phyloP scores from a whole-genome alignment of 1,284 basidiomycete species.

The Leccinum laetum region DNA sequence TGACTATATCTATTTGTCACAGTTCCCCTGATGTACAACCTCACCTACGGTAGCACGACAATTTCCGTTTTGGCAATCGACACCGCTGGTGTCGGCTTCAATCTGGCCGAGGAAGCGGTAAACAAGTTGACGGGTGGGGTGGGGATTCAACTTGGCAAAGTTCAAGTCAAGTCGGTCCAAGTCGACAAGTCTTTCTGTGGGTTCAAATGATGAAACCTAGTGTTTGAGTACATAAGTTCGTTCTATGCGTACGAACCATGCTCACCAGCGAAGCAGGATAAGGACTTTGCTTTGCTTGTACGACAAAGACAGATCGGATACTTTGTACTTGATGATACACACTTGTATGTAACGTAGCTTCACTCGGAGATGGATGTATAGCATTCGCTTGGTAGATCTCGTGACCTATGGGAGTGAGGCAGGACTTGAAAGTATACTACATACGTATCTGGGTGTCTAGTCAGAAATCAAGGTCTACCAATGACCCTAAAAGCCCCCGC shows the following conservation, averaged over 20 bases:
- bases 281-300: not conserved
- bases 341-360: not conserved
- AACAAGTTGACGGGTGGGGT: slow-evolving; percentile 32
- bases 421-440: too few species aligned
- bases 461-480: too few species aligned
- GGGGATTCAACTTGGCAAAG: slow-evolving; percentile 27
- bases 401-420: too few species aligned
- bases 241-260: not conserved
- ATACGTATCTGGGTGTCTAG: too few species aligned
- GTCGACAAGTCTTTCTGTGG: slow-evolving; percentile 28
- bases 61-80: slow-evolving; percentile 36
- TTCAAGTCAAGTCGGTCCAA: slow-evolving; percentile 18
- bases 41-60: slow-evolving; percentile 26
- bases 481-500: too few species aligned
- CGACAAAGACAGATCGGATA: not conserved
- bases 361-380: not conserved
- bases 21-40: slow-evolving; percentile 14
- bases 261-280: slow-evolving; percentile 8
- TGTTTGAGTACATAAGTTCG: not conserved
- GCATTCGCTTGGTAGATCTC: too few species aligned
- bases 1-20: too few species aligned
- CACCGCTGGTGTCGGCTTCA: slow-evolving; percentile 30
- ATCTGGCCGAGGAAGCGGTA: slow-evolving; percentile 36
- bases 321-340: not conserved
- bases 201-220: slow-evolving; percentile 3